Evolutionary conservation across 2,329 filamentous ascomycete species (phyloP), one percentile per base, ranked within the genome.

Genomic region (Monosporascus sp.): DNA sequence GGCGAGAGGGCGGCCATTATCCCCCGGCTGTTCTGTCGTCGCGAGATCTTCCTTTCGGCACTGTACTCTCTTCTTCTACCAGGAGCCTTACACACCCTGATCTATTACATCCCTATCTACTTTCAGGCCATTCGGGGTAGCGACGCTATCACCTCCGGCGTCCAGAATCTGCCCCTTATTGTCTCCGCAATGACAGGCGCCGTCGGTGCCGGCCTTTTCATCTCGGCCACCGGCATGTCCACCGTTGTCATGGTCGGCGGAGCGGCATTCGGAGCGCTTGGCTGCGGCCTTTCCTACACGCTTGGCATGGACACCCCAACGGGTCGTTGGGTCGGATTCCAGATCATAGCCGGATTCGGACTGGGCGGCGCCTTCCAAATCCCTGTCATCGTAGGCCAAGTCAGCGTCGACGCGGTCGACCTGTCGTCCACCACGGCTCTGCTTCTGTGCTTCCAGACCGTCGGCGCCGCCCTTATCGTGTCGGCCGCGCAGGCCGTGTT

Each of bases 241-340:
- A 64, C 62, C 35, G n/a, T 66, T 4, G 64, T 70, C 47, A 65
- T 75, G 60, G 70, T 72, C 52, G 62, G 65, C 18, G 71, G 71
- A 0, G 58, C 60, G 3, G 64, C 61, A 0, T 62, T 76, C 53
- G 61, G 65, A 22, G 65, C 66, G 3, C 52, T 70, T 2, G 66
- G 63, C 4, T 54, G 59, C 14, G 68, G 70, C 4, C 37, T 70
- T 20, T 52, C 71, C 14, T 70, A 67, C 38, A 63, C 62, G 3
- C 52, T 72, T 1, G 57, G 61, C 11, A 50, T 63, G 1, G 44
- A 57, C 20, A 65, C 69, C 15, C 27, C 57, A 2, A 56, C 63
- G 0, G 67, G 60, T 1, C 58, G 62, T n/a, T 77, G 74, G 73
- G 71, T 77, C n/a, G 72, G 72, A 3, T 77, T 72, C 50, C 72